Base-by-base conservation (phyloP, 2,329 filamentous ascomycete species). In the Hortaea sp. region DNA sequence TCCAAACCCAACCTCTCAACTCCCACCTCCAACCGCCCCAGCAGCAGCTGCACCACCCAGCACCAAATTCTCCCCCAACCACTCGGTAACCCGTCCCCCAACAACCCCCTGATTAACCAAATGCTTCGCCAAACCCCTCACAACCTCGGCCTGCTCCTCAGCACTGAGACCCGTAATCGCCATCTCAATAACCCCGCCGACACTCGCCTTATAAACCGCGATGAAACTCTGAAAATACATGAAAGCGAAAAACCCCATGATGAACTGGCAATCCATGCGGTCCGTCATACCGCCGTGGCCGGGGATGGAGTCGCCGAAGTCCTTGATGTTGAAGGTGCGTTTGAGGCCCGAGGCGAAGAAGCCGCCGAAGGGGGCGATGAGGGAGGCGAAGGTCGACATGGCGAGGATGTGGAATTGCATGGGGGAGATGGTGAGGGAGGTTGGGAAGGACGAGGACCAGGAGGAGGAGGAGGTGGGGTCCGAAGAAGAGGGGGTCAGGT, bases 241-340 rank as follows among this genome's bases (percentile, higher is more conserved):
- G 72, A 88, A 97, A 11, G 90, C 81, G 61, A 98, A 97, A 69
- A 95, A 92, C 6, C 92, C 92, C 92, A 98, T 98, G 72, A 97
- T 97, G 71, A 98, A 98, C 64, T 98, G 92, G 66, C 92, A 98
- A 64, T 98, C 92, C 90, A 98, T 97, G 51, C 92, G 85, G 65
- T 98, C 92, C 11, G 92, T 98, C 71, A 98, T 97, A 57, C 92
- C 92, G 50, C 92, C 92, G 61, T 98, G 92, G 20, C 92, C 92
- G 1, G 92, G 92, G 57, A 98, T 98, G 1, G 88, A 94, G 68
- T 98, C 87, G 56, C 92, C 92, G 70, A 98, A 98, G 71, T 98
- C 92, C 76, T 98, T 98, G 76, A 98, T 94, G 73, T 98, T 97
- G 74, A 98, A 98, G 4, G 90, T 95, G 29, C 92, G 86, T 78